phyloP scores from a whole-genome alignment of 306 rosid genomes.

The Dryas octopetala region DNA sequence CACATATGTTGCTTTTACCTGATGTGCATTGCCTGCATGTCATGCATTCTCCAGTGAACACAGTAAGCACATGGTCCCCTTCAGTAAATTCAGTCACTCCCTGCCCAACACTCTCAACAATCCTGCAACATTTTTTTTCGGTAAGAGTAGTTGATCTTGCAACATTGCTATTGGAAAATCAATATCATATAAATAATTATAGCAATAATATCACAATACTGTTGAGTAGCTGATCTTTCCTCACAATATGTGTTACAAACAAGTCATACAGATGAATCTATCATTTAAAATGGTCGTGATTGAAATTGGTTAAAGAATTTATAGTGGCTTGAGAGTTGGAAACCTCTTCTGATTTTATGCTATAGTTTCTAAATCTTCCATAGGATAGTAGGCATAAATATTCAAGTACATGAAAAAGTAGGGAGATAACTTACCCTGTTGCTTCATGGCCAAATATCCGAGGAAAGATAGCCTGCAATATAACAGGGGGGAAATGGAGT shows the following conservation, averaged over 20 bases:
- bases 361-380: background rate
- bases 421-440: no score
- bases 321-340: background rate
- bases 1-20: no score
- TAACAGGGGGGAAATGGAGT: no score
- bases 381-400: background rate
- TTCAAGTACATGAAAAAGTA: constrained; percentile 16
- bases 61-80: constrained; percentile 90
- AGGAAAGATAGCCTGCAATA: no score
- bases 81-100: constrained; percentile 77
- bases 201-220: background rate
- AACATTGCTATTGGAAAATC: background rate
- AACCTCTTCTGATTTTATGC: background rate
- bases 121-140: constrained; percentile 42
- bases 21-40: constrained; percentile 68
- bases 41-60: constrained; percentile 90
- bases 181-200: background rate
- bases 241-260: background rate
- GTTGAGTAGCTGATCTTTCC: background rate
- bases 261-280: background rate
- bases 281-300: background rate
- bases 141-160: no score
- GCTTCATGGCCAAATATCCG: no score
- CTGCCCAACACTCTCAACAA: constrained; percentile 89
- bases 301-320: background rate